phyloP scores from a whole-genome alignment of 2,329 filamentous ascomycete species.

The Fusarium nygamai region DNA sequence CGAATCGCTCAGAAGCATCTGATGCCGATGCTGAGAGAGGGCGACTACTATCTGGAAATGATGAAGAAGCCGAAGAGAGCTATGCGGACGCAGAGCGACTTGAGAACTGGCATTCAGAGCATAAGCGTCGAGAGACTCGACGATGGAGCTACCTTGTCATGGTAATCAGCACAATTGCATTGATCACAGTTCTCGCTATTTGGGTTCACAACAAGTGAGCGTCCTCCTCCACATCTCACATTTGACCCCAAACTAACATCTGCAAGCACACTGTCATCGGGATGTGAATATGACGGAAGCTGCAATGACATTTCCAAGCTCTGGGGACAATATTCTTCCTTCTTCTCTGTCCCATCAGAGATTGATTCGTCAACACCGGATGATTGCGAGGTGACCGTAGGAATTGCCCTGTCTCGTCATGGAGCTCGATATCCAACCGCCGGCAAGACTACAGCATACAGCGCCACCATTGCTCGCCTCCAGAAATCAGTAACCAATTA shows the following conservation, averaged over 20 bases:
- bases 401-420: slow-evolving; percentile 83
- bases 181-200: slow-evolving; percentile 28
- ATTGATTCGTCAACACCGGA: slow-evolving; percentile 69
- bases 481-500: slow-evolving; percentile 67
- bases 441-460: slow-evolving; percentile 73
- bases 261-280: slow-evolving; percentile 17
- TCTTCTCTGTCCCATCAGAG: slow-evolving; percentile 77
- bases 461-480: slow-evolving; percentile 71
- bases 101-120: slow-evolving; percentile 30
- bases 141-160: slow-evolving; percentile 37
- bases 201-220: slow-evolving; percentile 37
- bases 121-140: slow-evolving; percentile 33
- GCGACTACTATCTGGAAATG: slow-evolving; percentile 17
- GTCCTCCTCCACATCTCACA: background rate
- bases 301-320: slow-evolving; percentile 69
- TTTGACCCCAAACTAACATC: background rate
- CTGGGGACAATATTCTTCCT: slow-evolving; percentile 92
- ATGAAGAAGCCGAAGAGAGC: slow-evolving; percentile 16
- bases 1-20: slow-evolving; percentile 15
- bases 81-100: slow-evolving; percentile 28
- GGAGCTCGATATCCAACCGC: slow-evolving; percentile 83
- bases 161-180: slow-evolving; percentile 27
- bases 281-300: slow-evolving; percentile 42
- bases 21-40: slow-evolving; percentile 26
- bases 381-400: slow-evolving; percentile 81